phyloP scores from a whole-genome alignment of 1,284 basidiomycete genomes.

The Sutorius eximius region DNA sequence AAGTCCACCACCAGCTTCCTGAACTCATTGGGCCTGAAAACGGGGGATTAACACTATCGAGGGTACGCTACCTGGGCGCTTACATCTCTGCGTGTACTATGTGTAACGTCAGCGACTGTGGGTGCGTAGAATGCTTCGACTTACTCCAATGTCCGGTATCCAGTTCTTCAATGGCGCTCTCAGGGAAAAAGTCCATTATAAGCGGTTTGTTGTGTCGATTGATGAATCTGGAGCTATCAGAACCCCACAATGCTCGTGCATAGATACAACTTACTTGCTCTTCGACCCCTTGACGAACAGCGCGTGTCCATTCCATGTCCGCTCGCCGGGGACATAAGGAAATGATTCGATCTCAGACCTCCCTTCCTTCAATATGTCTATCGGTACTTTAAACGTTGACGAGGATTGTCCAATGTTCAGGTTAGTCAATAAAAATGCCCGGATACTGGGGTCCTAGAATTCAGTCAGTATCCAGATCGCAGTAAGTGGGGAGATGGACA shows the following conservation, averaged over 20 bases:
- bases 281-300: constrained; percentile 79
- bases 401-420: constrained; percentile 44
- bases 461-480: neutral
- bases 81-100: constrained; percentile 63
- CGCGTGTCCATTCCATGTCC: constrained; percentile 59
- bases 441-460: constrained; percentile 61
- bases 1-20: constrained; percentile 44
- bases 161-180: constrained; percentile 51
- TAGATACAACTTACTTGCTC: constrained; percentile 56
- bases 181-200: constrained; percentile 68
- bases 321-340: constrained; percentile 62
- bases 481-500: constrained; percentile 24
- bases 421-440: constrained; percentile 85
- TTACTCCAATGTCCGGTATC: constrained; percentile 72
- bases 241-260: neutral
- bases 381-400: constrained; percentile 70
- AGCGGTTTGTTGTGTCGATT: constrained; percentile 63
- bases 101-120: constrained; percentile 1
- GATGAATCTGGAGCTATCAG: constrained; percentile 54
- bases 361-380: constrained; percentile 61
- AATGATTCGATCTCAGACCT: constrained; percentile 75
- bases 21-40: constrained; percentile 48
- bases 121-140: constrained; percentile 2
- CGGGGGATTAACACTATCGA: neutral
- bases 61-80: constrained; percentile 6